Evolutionary conservation across 148 eudicot species (phyloP).

Genomic region (Limonium bicolor): DNA sequence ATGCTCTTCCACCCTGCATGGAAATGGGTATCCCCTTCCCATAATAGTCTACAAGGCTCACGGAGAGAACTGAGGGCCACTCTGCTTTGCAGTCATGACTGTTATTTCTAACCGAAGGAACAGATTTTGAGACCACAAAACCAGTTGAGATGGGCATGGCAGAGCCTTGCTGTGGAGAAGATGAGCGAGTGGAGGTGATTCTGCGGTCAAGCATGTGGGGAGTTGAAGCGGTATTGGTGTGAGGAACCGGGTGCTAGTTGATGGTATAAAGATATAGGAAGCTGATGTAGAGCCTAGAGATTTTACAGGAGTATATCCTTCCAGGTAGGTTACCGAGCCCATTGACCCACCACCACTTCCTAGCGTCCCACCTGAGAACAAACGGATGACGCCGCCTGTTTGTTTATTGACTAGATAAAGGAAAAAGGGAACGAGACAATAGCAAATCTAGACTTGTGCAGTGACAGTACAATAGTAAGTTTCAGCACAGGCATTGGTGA

Average conservation of each 20-base stretch:
- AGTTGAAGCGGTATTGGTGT: conserved; percentile 75
- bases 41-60: conserved; percentile 73
- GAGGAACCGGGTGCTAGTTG: conserved; percentile 76
- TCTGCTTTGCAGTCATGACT: conserved; percentile 47
- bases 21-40: conserved; percentile 26
- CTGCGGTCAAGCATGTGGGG: conserved; percentile 86
- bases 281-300: conserved; percentile 82
- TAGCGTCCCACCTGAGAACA: conserved; percentile 54
- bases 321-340: conserved; percentile 40
- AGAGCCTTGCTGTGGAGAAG: conserved; percentile 94
- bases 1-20: conserved; percentile 23
- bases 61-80: conserved; percentile 90
- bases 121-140: conserved; percentile 87
- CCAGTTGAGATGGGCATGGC: conserved; percentile 78
- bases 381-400: no score
- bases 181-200: conserved; percentile 90
- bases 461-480: no score
- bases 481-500: no score
- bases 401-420: no score
- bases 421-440: no score
- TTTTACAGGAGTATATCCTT: conserved; percentile 86
- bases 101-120: conserved; percentile 54
- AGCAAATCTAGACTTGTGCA: no score
- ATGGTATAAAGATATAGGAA: conserved; percentile 68
- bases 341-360: conserved; percentile 31